Evolutionary conservation across 1,284 basidiomycete species (phyloP).

Genomic region (Trichosporon sp.): DNA sequence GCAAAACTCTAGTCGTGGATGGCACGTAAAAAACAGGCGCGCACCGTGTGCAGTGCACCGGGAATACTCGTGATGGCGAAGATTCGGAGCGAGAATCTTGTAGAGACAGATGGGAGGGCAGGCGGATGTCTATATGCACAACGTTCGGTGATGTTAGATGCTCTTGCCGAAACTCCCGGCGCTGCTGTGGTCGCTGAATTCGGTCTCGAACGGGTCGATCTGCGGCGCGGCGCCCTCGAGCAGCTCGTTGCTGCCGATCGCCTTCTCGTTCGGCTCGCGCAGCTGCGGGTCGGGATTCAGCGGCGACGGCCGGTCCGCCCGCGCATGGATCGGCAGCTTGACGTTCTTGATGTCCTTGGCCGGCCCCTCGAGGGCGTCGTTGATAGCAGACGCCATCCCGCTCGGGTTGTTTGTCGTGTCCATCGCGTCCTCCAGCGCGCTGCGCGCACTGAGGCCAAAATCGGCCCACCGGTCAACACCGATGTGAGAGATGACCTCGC

Average conservation of each 20-base stretch:
- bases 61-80: not conserved
- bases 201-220: not conserved
- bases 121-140: no score
- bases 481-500: conserved; percentile 32
- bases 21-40: not conserved
- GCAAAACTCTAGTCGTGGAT: not conserved
- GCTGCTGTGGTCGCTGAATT: not conserved
- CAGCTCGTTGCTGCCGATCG: not conserved
- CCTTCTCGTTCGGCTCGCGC: not conserved
- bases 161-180: not conserved
- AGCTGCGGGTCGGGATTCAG: not conserved
- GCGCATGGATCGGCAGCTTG: conserved; percentile 1
- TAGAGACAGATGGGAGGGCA: no score
- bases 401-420: conserved; percentile 71
- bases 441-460: not conserved
- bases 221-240: not conserved
- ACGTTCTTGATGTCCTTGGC: not conserved
- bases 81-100: not conserved
- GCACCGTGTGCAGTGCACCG: not conserved
- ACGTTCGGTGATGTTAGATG: not conserved
- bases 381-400: conserved; percentile 69
- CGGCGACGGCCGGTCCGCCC: conserved; percentile 7
- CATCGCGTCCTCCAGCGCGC: not conserved
- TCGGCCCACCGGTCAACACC: conserved; percentile 24
- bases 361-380: conserved; percentile 54